Base-by-base conservation (phyloP, 331 rosid species). In the Malus hybrid region DNA sequence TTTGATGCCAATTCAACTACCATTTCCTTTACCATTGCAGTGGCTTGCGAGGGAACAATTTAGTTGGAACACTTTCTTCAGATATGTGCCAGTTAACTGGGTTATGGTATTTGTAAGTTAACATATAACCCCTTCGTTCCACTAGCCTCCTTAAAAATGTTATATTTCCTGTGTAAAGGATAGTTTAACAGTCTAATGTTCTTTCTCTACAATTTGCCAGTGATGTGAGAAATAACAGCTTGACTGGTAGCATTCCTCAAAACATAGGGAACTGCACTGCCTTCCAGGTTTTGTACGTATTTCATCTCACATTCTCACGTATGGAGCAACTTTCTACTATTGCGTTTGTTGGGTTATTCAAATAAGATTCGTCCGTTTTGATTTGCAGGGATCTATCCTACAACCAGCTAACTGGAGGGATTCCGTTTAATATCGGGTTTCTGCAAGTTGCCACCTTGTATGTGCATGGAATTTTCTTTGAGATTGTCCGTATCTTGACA, bases 241-340 rank as follows among this genome's bases (percentile, higher is more conserved):
- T 95, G 82, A 89, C 88, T 1, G 99, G 99, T 60, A 83, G 86
- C 80, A 95, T 95, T 82, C 99, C 99, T 24, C 89, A 82, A 78
- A 89, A 80, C 77, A 82, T 95, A 39, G 98, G 99, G 80, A 95
- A 95, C 77, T 95, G 99, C 81, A 88, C 97, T 59, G 84, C 93
- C 86, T 95, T 95, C 93, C 98, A 95, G 86, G 98, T 95, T 86
- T 86, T 95, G 99, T 95, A 92, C 63, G 98, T 89, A 84, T 73
- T 74, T 70, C 19, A 32, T 81, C 87, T 59, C 56, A 81, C 13
- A 39, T 39, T 39, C 75, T 65, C 59, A 52, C 3, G 13, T 24
- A 10, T 80, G 48, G 74, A 14, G 31, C 29, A 70, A 69, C 50
- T 27, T 31, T 74, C 33, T 12, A 4, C 3, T 46, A 8, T 19